Percentiles rank a stretch among this genome's conserved stretches.
phyloP scores from a whole-genome alignment of 805 yeast genomes.

The Jamesozyma spencerorum region DNA sequence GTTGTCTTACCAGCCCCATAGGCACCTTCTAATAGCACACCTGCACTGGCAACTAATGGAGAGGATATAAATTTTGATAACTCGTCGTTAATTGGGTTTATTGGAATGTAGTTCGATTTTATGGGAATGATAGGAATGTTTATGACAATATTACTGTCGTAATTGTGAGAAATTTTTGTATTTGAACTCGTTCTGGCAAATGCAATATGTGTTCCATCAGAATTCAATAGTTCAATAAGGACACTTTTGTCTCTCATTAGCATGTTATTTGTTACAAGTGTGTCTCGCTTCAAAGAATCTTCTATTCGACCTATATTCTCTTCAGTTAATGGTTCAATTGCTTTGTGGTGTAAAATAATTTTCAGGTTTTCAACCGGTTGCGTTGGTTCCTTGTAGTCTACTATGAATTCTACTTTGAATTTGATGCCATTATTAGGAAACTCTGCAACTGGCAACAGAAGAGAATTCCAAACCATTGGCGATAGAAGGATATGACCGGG shows the following conservation, averaged over 20 bases:
- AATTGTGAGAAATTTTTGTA: neutral
- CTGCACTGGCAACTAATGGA: conserved; percentile 27
- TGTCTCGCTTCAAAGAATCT: neutral
- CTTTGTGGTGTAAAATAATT: neutral
- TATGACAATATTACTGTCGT: neutral
- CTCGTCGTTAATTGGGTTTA: conserved; percentile 3
- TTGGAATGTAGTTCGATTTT: neutral
- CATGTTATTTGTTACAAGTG: conserved; percentile 13
- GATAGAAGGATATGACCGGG: conserved; percentile 36
- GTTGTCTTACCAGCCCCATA: conserved; percentile 78
- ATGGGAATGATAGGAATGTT: neutral
- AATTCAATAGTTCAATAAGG: conserved; percentile 10
- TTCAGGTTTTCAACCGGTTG: neutral
- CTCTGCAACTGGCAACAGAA: conserved; percentile 29
- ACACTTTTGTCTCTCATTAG: conserved; percentile 7
- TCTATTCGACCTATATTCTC: neutral
- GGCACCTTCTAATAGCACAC: conserved; percentile 59
- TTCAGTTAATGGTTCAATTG: neutral
- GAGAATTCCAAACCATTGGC: conserved; percentile 33
- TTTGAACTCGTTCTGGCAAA: neutral
- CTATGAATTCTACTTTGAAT: conserved; percentile 34
- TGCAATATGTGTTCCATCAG: conserved; percentile 1
- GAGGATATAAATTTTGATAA: conserved; percentile 9
- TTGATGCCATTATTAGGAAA: conserved; percentile 24
- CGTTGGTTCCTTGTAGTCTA: neutral